phyloP scores from a whole-genome alignment of 805 yeast genomes.

The Schwanniomyces yamadae region DNA sequence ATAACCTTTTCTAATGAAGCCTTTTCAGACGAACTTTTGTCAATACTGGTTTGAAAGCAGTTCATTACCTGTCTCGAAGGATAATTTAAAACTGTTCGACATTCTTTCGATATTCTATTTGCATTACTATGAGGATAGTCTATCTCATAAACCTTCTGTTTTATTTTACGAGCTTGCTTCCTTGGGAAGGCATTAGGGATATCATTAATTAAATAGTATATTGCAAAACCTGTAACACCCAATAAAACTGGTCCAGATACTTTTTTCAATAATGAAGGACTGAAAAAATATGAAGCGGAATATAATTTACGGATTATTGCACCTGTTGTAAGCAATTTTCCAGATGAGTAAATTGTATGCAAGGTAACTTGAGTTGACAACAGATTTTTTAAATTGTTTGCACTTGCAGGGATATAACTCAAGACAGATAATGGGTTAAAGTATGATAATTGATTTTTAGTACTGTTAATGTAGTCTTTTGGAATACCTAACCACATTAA shows the following conservation, averaged over 20 bases:
- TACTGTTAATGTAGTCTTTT: slow-evolving; percentile 22
- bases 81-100: slow-evolving; percentile 72
- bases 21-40: slow-evolving; percentile 57
- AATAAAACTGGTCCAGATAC: slow-evolving; percentile 55
- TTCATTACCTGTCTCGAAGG: slow-evolving; percentile 82
- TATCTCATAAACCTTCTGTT: slow-evolving; percentile 54
- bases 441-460: slow-evolving; percentile 27
- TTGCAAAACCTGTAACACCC: slow-evolving; percentile 50
- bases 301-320: slow-evolving; percentile 39
- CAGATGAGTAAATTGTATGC: slow-evolving; percentile 40
- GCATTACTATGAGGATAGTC: slow-evolving; percentile 83
- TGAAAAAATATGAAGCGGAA: slow-evolving; percentile 34
- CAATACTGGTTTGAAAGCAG: slow-evolving; percentile 64
- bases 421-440: slow-evolving; percentile 34
- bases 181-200: slow-evolving; percentile 88
- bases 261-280: slow-evolving; percentile 39
- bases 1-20: slow-evolving; percentile 52
- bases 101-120: slow-evolving; percentile 75
- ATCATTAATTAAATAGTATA: slow-evolving; percentile 69
- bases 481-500: slow-evolving; percentile 45
- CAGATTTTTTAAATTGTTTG: slow-evolving; percentile 29
- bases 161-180: slow-evolving; percentile 73
- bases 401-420: slow-evolving; percentile 28
- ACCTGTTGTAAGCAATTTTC: slow-evolving; percentile 41
- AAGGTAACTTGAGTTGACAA: slow-evolving; percentile 39